Conservation (phyloP, 352 stramenopile species). For the Phytophthora meadii region DNA sequence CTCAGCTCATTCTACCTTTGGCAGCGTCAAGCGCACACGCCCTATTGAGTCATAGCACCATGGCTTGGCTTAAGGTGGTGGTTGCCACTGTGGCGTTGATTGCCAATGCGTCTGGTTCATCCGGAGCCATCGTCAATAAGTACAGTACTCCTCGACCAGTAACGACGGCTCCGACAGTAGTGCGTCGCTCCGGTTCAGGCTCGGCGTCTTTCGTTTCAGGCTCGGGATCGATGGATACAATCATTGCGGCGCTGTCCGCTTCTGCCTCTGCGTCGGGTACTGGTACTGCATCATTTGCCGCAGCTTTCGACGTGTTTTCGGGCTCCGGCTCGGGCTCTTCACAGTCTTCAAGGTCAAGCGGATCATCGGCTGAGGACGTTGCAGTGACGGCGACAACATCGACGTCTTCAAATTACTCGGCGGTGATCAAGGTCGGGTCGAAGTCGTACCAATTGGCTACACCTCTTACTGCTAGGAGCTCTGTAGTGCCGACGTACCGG, state of each 20-base stretch:
- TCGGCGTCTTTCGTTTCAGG: slow-evolving; percentile 15
- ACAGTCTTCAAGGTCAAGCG: neutral
- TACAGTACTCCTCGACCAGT: slow-evolving; percentile 3
- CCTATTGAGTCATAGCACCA: neutral
- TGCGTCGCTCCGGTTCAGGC: slow-evolving; percentile 1
- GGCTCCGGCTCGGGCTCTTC: slow-evolving; percentile 3
- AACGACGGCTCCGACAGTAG: neutral
- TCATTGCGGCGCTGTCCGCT: slow-evolving; percentile 8
- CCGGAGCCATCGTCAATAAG: slow-evolving; percentile 13
- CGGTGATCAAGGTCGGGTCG: slow-evolving; percentile 18
- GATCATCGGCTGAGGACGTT: neutral
- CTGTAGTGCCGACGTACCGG: slow-evolving; percentile 25
- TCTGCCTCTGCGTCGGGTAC: slow-evolving; percentile 7
- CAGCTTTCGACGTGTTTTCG: slow-evolving; percentile 12
- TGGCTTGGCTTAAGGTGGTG: slow-evolving; percentile 13
- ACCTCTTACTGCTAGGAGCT: slow-evolving; percentile 27
- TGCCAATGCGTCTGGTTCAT: neutral
- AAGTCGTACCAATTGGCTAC: slow-evolving; percentile 26
- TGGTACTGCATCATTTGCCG: slow-evolving; percentile 14
- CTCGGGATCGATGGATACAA: neutral
- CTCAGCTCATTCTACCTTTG: slow-evolving; percentile 29
- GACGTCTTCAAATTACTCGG: slow-evolving; percentile 27
- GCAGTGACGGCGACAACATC: slow-evolving; percentile 16
- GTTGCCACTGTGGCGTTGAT: slow-evolving; percentile 6
- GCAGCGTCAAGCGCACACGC: neutral